These are phyloP conservation scores for Aspergillus mulundensis DNA, from an alignment of 495 filamentous ascomycete species.

Conservation along the genomic window DNA sequence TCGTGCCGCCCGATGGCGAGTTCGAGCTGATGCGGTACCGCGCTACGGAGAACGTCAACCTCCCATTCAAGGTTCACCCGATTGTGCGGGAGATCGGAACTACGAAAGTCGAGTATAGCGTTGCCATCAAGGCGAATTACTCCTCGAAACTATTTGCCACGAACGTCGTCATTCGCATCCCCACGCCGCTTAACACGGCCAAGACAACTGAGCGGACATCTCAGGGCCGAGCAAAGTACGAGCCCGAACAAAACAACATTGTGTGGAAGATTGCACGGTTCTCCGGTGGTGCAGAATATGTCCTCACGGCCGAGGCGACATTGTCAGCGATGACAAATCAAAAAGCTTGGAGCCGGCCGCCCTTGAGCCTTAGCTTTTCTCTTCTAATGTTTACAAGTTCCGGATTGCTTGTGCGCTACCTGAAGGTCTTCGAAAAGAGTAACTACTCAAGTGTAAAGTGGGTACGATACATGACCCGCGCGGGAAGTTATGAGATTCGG, in stretches of 20 bases:
- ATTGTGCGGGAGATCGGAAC: constrained; percentile 97
- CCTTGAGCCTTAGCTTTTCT: constrained; percentile 85
- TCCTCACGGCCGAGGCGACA: constrained; percentile 88
- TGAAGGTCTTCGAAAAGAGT: constrained; percentile 99
- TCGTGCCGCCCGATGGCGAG: constrained; percentile 95
- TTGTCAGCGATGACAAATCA: constrained; percentile 97
- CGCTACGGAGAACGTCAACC: constrained; percentile 98
- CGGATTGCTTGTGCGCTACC: constrained; percentile 85
- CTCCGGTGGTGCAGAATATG: constrained; percentile 91
- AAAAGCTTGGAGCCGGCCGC: constrained; percentile 94
- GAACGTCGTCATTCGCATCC: constrained; percentile 93
- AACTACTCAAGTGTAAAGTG: constrained; percentile 99
- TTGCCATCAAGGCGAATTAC: constrained; percentile 96
- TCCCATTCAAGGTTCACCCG: constrained; percentile 97
- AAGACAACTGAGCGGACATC: constrained; percentile 88
- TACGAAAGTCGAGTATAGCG: constrained; percentile 97
- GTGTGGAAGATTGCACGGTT: constrained; percentile 99
- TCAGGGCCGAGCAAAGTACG: constrained; percentile 97
- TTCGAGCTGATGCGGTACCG: constrained; percentile 99
- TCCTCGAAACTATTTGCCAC: constrained; percentile 95
- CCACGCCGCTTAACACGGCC: constrained; percentile 95
- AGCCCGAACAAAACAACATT: constrained; percentile 95
- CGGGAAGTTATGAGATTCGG: constrained; percentile 59
- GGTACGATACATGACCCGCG: constrained; percentile 99
- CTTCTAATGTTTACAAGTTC: constrained; percentile 97